A percentile compares a stretch with the other conserved stretches of the same genome.
These are phyloP conservation scores for Colletotrichum aenigma DNA, from an alignment of 2,329 filamentous ascomycete species.

Conservation along the genomic window DNA sequence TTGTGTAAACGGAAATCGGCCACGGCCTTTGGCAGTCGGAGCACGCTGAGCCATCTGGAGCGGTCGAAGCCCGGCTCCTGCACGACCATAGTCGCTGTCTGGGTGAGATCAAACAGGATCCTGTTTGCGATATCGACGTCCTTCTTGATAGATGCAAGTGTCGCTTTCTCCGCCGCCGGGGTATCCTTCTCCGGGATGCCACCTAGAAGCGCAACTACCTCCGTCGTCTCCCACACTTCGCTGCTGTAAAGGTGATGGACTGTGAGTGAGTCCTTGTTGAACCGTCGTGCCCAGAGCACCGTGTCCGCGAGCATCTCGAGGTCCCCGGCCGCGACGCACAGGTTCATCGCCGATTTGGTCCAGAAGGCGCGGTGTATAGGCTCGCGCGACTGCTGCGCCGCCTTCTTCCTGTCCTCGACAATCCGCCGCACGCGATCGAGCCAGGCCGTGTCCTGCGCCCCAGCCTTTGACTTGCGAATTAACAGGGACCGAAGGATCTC, in stretches of 20 bases:
- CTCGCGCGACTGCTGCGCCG: conserved; percentile 26
- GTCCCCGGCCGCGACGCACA: conserved; percentile 29
- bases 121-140: not conserved
- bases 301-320: conserved; percentile 25
- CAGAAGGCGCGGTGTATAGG: conserved; percentile 26
- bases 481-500: not conserved
- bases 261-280: conserved; percentile 28
- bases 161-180: not conserved
- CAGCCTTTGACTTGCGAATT: not conserved
- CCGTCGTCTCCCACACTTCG: conserved; percentile 7
- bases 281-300: conserved; percentile 31
- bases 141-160: not conserved
- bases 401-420: conserved; percentile 25
- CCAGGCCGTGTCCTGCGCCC: conserved; percentile 10
- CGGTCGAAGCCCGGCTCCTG: conserved; percentile 12
- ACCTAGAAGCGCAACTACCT: conserved; percentile 20
- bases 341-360: conserved; percentile 27
- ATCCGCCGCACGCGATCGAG: conserved; percentile 10
- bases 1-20: not conserved
- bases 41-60: not conserved
- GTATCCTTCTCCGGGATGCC: not conserved
- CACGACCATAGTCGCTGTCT: not conserved
- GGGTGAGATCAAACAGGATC: conserved; percentile 12
- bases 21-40: not conserved
- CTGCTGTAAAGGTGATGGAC: conserved; percentile 20